Percentiles rank a stretch among this genome's conserved stretches.
phyloP scores from a whole-genome alignment of 352 stramenopile genomes.

The Globisporangium sylvaticum region DNA sequence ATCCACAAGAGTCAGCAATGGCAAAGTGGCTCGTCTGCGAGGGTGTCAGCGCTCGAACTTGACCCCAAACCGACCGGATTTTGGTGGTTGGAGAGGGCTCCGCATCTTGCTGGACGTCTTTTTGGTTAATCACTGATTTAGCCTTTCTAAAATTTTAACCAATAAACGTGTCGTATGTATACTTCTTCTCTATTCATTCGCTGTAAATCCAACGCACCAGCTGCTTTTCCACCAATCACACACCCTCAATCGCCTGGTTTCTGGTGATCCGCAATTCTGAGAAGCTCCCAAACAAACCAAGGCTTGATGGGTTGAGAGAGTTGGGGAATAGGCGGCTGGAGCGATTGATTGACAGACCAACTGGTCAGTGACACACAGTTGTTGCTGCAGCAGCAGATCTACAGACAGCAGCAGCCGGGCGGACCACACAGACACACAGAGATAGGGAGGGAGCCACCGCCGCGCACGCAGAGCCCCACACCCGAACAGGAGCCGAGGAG shows the following conservation, averaged over 20 bases:
- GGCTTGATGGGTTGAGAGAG: not conserved
- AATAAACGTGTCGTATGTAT: not conserved
- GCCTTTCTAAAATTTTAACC: not conserved
- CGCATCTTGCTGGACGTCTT: not conserved
- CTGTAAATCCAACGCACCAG: not conserved
- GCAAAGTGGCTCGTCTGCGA: not conserved
- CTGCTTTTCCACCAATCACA: not conserved
- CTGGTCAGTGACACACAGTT: not conserved
- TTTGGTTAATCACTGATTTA: too few species aligned
- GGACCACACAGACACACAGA: not conserved
- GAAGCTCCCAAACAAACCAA: not conserved
- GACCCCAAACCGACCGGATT: not conserved
- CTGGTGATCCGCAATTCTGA: conserved; percentile 1
- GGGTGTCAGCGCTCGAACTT: not conserved
- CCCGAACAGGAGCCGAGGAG: not conserved
- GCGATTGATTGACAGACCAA: not conserved
- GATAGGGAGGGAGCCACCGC: not conserved
- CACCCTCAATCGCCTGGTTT: not conserved
- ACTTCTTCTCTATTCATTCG: not conserved
- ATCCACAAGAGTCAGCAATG: not conserved
- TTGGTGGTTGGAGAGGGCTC: not conserved
- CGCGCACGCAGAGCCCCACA: not conserved
- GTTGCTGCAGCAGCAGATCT: not conserved
- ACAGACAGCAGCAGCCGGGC: not conserved
- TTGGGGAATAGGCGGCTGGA: not conserved